phyloP scores from a whole-genome alignment of 129 eudicot species.

The Lonicera japonica region DNA sequence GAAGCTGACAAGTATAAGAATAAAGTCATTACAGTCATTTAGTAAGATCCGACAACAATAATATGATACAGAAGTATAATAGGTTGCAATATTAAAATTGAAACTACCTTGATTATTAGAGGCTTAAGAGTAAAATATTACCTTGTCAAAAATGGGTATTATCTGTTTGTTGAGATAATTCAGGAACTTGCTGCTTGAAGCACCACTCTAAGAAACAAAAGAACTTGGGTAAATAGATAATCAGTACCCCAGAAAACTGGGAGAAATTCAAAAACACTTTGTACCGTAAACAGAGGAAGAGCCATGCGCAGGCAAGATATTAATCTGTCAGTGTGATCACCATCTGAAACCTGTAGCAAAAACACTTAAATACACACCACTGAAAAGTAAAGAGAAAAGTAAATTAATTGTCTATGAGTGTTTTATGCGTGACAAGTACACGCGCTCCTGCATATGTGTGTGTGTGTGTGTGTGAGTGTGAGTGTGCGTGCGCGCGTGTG shows the following conservation, averaged over 20 bases:
- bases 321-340: slow-evolving; percentile 50
- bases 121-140: no score
- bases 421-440: no score
- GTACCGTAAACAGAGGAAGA: slow-evolving; percentile 52
- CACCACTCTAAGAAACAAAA: slow-evolving; percentile 44
- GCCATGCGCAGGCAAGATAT: slow-evolving; percentile 55
- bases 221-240: slow-evolving; percentile 17
- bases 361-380: neutral
- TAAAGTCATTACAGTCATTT: neutral
- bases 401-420: no score
- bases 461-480: no score
- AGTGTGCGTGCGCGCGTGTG: no score
- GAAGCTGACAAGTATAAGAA: slow-evolving; percentile 30
- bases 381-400: no score
- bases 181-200: slow-evolving; percentile 58
- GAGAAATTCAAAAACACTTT: neutral
- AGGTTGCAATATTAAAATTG: neutral
- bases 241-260: neutral
- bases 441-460: no score
- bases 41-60: neutral
- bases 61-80: neutral
- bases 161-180: slow-evolving; percentile 48
- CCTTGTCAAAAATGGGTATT: slow-evolving; percentile 57
- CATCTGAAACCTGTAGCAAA: slow-evolving; percentile 49
- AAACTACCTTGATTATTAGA: neutral